Percentiles rank a stretch among this genome's conserved stretches.
Evolutionary conservation across 129 eudicot genomes (phyloP).

Genomic region (Apium graveolens): DNA sequence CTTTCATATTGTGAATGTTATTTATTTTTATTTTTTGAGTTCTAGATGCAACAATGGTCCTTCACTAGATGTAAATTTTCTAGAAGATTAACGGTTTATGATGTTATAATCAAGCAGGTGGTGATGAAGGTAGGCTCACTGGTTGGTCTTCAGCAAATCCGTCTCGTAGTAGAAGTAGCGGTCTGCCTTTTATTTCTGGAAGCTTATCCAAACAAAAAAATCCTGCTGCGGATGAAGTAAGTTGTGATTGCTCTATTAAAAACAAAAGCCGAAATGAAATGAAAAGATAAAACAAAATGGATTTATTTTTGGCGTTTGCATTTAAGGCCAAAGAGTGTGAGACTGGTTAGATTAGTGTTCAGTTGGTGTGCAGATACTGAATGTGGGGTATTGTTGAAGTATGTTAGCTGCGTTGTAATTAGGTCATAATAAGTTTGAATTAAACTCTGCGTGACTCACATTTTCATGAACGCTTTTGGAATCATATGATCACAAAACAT

Average conservation of each 20-base stretch:
- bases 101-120: constrained; percentile 36
- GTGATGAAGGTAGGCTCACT: constrained; percentile 60
- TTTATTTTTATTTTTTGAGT: neutral
- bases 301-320: neutral
- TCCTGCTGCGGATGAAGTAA: no score
- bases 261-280: no score
- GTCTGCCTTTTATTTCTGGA: no score
- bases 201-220: no score
- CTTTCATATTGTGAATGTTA: neutral
- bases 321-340: neutral
- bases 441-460: neutral
- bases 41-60: neutral
- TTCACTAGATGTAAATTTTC: neutral
- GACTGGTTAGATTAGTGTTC: neutral
- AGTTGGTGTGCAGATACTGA: neutral
- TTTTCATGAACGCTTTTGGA: neutral
- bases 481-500: neutral
- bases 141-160: no score
- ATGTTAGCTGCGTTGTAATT: neutral
- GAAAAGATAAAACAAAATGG: neutral
- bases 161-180: no score
- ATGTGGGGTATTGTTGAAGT: neutral
- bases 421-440: neutral
- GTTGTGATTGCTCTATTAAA: no score
- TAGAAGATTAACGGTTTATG: neutral